Evolutionary conservation across 306 rosid species (phyloP).

Genomic region (Vigna hirtella): DNA sequence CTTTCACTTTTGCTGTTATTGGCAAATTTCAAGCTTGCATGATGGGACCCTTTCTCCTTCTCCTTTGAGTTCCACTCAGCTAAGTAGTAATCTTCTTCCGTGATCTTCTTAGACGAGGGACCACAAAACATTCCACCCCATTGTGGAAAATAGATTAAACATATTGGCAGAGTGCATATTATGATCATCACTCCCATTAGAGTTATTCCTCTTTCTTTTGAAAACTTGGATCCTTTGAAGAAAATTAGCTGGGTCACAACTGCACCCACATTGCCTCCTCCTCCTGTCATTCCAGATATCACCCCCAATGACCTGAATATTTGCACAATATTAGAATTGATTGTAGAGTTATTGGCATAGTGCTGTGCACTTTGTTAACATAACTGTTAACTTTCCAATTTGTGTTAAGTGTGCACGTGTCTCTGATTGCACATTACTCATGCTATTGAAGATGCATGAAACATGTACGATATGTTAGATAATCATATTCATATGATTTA

Average conservation of each 20-base stretch:
- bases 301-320: conserved; percentile 80
- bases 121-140: conserved; percentile 92
- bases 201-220: conserved; percentile 81
- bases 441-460: conserved; percentile 21
- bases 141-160: conserved; percentile 73
- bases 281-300: conserved; percentile 92
- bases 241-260: conserved; percentile 80
- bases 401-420: background rate
- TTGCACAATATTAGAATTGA: background rate
- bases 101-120: conserved; percentile 53
- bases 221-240: conserved; percentile 77
- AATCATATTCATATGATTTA: conserved; percentile 9
- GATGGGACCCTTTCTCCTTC: conserved; percentile 64
- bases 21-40: conserved; percentile 74
- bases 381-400: background rate
- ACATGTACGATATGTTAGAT: conserved; percentile 9
- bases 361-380: background rate
- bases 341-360: background rate
- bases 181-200: conserved; percentile 91
- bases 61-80: conserved; percentile 78
- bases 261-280: conserved; percentile 95
- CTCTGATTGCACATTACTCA: background rate
- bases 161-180: conserved; percentile 67
- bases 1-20: conserved; percentile 76
- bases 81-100: conserved; percentile 83